Evolutionary conservation across 192 early-diverging fungal genomes (phyloP).

Genomic region (Endogone sp.): DNA sequence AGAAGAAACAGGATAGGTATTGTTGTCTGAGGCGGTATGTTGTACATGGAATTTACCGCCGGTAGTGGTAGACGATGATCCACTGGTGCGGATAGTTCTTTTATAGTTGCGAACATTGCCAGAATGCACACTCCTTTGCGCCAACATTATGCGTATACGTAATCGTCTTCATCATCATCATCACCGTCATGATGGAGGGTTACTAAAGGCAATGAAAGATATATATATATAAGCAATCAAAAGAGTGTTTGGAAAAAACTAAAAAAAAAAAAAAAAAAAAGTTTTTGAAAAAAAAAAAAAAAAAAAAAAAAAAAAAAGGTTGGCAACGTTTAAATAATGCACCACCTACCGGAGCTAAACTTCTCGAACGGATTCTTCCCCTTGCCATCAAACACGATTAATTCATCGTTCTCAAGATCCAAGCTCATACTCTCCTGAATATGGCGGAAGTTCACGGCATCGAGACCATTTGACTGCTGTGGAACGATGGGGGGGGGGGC

Average conservation of each 20-base stretch:
- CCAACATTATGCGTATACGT: background rate
- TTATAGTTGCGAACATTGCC: background rate
- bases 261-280: no score
- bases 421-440: slow-evolving; percentile 62
- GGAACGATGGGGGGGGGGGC: slow-evolving; percentile 83
- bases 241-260: no score
- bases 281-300: no score
- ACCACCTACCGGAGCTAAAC: slow-evolving; percentile 47
- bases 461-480: slow-evolving; percentile 47
- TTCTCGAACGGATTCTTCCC: slow-evolving; percentile 55
- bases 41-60: background rate
- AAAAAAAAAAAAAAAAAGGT: no score
- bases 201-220: slow-evolving; percentile 37
- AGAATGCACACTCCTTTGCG: background rate
- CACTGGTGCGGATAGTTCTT: background rate
- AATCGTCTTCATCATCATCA: slow-evolving; percentile 26
- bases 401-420: slow-evolving; percentile 59
- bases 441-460: slow-evolving; percentile 66
- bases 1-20: background rate
- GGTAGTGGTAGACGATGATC: no score
- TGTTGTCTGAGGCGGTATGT: background rate
- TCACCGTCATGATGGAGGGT: slow-evolving; percentile 58
- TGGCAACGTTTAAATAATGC: slow-evolving; percentile 5
- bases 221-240: no score
- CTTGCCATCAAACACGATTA: slow-evolving; percentile 21